phyloP scores from a whole-genome alignment of 2,329 filamentous ascomycete genomes.

The Xylariaceae sp. region DNA sequence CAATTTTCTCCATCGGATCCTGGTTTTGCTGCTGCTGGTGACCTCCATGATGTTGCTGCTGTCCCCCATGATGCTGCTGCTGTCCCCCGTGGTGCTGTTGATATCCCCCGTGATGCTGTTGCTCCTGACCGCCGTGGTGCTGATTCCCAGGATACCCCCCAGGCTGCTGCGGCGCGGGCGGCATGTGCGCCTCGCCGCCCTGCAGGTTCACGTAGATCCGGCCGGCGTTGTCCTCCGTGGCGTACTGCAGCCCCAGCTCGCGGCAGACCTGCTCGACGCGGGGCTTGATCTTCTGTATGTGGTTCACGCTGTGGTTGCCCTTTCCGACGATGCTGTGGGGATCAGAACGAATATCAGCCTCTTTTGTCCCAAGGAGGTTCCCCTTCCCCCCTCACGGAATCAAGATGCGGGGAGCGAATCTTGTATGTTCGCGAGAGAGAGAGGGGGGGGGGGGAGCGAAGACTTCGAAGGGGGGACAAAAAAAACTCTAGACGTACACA shows the following conservation, averaged over 20 bases:
- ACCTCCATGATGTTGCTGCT: conserved; percentile 34
- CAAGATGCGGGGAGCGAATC: no score
- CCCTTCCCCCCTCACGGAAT: no score
- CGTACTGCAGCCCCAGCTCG: conserved; percentile 76
- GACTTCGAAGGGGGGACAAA: not conserved
- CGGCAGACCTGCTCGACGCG: conserved; percentile 81
- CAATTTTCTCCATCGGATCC: conserved; percentile 54
- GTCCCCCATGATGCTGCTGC: conserved; percentile 25
- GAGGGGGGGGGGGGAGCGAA: no score
- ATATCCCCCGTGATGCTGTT: conserved; percentile 34
- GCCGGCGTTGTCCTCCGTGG: conserved; percentile 82
- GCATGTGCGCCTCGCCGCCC: conserved; percentile 57
- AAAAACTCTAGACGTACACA: conserved; percentile 47
- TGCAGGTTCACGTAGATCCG: conserved; percentile 84
- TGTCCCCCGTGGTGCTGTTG: conserved; percentile 39
- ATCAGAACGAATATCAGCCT: not conserved
- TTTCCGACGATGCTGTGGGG: conserved; percentile 75
- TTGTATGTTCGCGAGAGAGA: no score
- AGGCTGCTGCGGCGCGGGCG: conserved; percentile 43
- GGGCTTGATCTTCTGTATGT: conserved; percentile 95
- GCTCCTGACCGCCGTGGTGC: conserved; percentile 32
- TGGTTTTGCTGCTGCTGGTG: conserved; percentile 44
- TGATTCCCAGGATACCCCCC: conserved; percentile 16
- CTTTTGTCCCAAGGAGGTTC: no score
- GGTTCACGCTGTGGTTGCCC: conserved; percentile 77